A percentile compares a stretch with the other conserved stretches of the same genome.
Conservation (phyloP, 306 rosid genomes). For the Lathyrus tuberosus region DNA sequence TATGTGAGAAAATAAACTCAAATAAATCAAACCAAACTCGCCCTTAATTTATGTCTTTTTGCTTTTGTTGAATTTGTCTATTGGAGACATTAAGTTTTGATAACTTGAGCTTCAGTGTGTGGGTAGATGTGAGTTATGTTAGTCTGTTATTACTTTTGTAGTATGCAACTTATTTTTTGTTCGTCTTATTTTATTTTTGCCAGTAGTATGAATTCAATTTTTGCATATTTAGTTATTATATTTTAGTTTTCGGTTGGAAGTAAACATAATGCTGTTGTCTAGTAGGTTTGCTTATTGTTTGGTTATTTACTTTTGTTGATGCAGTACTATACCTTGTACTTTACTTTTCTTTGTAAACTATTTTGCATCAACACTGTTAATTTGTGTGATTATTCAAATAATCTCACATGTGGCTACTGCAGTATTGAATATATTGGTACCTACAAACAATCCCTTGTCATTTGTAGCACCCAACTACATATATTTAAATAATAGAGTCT, state of each 20-base stretch:
- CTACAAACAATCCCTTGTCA: too few relatives aligned
- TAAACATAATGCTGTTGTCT: conserved; percentile 1
- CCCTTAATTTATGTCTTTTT: background rate
- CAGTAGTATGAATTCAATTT: background rate
- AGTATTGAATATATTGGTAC: background rate
- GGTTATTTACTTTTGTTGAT: background rate
- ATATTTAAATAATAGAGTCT: too few relatives aligned
- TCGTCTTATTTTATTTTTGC: background rate
- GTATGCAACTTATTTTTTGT: background rate
- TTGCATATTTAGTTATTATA: background rate
- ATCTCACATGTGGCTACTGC: background rate
- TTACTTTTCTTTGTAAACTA: background rate
- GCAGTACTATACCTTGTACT: background rate
- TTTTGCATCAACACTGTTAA: background rate
- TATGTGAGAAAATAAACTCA: background rate
- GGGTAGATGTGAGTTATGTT: background rate
- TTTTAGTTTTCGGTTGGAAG: background rate
- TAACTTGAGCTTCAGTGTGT: conserved; percentile 16
- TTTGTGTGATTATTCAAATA: conserved; percentile 30
- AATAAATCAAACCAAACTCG: background rate
- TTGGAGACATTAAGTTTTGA: background rate
- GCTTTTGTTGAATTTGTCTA: background rate
- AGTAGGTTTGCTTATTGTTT: background rate
- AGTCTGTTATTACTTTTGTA: background rate
- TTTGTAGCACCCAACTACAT: too few relatives aligned